Evolutionary conservation across 345 rosid genomes (phyloP).

Genomic region (Citrus hindsii): DNA sequence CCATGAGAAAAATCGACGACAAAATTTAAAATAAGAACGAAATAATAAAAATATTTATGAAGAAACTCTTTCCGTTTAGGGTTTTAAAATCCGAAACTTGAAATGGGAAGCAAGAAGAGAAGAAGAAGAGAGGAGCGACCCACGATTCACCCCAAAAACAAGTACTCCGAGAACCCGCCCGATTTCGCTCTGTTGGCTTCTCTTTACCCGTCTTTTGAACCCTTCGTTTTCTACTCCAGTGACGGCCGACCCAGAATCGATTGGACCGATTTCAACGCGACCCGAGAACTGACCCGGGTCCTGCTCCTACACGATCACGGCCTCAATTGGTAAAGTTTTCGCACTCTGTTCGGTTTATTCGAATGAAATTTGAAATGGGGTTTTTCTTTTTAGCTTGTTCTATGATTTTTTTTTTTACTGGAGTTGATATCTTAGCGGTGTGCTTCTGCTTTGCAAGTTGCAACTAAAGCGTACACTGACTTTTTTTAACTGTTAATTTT

Average conservation of each 20-base stretch:
- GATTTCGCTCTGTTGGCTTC: slow-evolving; percentile 72
- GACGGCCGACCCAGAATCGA: slow-evolving; percentile 68
- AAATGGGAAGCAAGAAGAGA: slow-evolving; percentile 51
- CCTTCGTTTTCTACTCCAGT: slow-evolving; percentile 59
- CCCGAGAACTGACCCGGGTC: slow-evolving; percentile 80
- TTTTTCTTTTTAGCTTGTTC: background rate
- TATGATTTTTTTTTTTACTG: background rate
- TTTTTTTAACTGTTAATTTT: background rate
- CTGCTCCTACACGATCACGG: slow-evolving; percentile 74
- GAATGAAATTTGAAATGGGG: background rate
- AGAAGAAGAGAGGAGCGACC: slow-evolving; percentile 47
- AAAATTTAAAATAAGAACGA: background rate
- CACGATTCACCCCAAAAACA: slow-evolving; percentile 58
- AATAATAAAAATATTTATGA: background rate
- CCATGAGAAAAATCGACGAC: no score
- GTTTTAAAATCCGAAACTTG: background rate
- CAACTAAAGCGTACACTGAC: background rate
- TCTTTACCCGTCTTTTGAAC: slow-evolving; percentile 66
- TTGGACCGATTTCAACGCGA: slow-evolving; percentile 88
- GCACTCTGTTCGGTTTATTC: background rate
- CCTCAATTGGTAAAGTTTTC: slow-evolving; percentile 47
- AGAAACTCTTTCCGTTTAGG: background rate
- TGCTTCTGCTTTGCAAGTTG: background rate
- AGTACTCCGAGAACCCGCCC: slow-evolving; percentile 72
- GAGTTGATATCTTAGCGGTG: background rate